Conservation (phyloP, 352 stramenopile genomes). For the Pythium brachiatum region DNA sequence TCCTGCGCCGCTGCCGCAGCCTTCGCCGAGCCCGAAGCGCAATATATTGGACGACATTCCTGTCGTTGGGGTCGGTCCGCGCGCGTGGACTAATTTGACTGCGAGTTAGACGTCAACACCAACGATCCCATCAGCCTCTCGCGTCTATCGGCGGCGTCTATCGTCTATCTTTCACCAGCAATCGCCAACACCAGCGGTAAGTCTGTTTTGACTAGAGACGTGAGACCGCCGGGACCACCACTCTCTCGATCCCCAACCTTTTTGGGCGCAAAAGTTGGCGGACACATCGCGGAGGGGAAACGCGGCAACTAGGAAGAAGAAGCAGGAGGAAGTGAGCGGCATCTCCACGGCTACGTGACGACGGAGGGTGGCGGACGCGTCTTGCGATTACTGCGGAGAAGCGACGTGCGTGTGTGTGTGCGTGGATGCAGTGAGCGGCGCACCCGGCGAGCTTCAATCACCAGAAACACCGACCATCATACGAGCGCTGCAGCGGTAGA, state of each 20-base stretch:
- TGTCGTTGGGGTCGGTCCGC: slow-evolving; percentile 9
- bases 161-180: no score
- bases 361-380: neutral
- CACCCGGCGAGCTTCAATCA: neutral
- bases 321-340: neutral
- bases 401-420: neutral
- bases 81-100: slow-evolving; percentile 1
- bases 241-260: neutral
- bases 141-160: neutral
- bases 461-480: neutral
- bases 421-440: neutral
- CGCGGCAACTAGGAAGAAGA: neutral
- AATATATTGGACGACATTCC: slow-evolving; percentile 20
- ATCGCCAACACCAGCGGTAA: no score
- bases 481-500: neutral
- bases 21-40: slow-evolving; percentile 10
- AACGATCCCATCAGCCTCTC: neutral
- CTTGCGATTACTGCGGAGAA: neutral
- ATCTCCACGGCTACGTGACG: neutral
- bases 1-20: neutral
- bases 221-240: neutral
- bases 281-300: neutral
- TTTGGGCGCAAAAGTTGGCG: neutral
- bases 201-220: neutral
- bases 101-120: neutral